phyloP scores from a whole-genome alignment of 257 asterid genomes.

The Primulina eburnea region DNA sequence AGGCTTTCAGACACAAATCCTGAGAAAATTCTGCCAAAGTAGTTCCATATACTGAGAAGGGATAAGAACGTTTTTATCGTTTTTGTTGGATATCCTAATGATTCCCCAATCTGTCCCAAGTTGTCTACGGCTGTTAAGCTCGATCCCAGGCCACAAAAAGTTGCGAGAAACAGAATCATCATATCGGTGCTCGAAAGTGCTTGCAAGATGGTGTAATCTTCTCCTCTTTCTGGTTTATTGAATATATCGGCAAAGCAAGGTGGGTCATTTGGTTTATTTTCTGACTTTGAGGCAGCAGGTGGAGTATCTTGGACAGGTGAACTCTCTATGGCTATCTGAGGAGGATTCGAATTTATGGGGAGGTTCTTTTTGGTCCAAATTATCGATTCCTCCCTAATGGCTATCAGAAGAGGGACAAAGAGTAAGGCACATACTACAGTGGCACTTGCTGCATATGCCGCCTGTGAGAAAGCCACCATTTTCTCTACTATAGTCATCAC shows the following conservation, averaged over 20 bases:
- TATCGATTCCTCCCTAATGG: slow-evolving; percentile 48
- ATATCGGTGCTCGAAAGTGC: slow-evolving; percentile 69
- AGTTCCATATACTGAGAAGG: slow-evolving; percentile 76
- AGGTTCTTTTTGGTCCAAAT: slow-evolving; percentile 31
- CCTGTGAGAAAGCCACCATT: slow-evolving; percentile 38
- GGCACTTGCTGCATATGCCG: slow-evolving; percentile 66
- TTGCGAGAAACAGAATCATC: slow-evolving; percentile 54
- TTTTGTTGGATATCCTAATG: slow-evolving; percentile 66
- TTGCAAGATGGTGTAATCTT: slow-evolving; percentile 63
- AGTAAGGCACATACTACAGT: slow-evolving; percentile 54
- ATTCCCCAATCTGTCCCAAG: slow-evolving; percentile 73
- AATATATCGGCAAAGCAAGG: slow-evolving; percentile 34
- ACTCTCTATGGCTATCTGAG: slow-evolving; percentile 24
- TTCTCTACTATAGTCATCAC: slow-evolving; percentile 58
- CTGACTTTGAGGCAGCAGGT: neutral
- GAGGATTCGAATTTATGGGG: slow-evolving; percentile 4
- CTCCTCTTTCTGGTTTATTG: slow-evolving; percentile 69
- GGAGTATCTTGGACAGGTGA: slow-evolving; percentile 5
- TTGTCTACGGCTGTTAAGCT: slow-evolving; percentile 77
- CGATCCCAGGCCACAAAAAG: slow-evolving; percentile 70
- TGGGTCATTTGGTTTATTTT: neutral
- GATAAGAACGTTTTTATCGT: slow-evolving; percentile 63
- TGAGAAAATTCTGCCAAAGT: slow-evolving; percentile 67
- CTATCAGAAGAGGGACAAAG: slow-evolving; percentile 56
- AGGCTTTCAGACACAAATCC: slow-evolving; percentile 67